phyloP scores from a whole-genome alignment of 352 stramenopile species.

The Saprolegnia diclina region DNA sequence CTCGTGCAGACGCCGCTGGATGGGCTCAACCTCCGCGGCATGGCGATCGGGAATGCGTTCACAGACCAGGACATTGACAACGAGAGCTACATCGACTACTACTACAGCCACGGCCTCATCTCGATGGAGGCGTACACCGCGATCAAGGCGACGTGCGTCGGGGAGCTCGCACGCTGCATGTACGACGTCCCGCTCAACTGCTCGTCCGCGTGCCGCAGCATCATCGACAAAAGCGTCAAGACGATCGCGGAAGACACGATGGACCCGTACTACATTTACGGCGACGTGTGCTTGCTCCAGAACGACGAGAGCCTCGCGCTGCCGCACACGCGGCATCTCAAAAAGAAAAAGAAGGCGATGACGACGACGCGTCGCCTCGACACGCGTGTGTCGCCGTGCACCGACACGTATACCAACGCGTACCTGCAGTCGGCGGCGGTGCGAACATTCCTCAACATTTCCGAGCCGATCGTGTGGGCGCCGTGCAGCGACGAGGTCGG shows the following conservation, averaged over 20 bases:
- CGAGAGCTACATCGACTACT: slow-evolving; percentile 31
- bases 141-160: slow-evolving; percentile 40
- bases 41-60: slow-evolving; percentile 63
- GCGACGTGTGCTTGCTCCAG: slow-evolving; percentile 32
- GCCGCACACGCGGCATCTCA: neutral
- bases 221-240: slow-evolving; percentile 37
- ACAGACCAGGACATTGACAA: slow-evolving; percentile 55
- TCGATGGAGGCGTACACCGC: slow-evolving; percentile 51
- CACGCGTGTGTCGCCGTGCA: neutral
- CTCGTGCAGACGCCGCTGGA: slow-evolving; percentile 48
- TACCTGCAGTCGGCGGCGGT: slow-evolving; percentile 56
- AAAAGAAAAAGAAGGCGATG: neutral
- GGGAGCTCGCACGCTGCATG: slow-evolving; percentile 52
- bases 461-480: slow-evolving; percentile 44
- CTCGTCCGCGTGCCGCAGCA: slow-evolving; percentile 36
- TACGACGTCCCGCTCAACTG: slow-evolving; percentile 47
- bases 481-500: slow-evolving; percentile 59
- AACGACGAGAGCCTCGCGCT: neutral
- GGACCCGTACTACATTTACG: slow-evolving; percentile 80
- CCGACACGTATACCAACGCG: slow-evolving; percentile 31
- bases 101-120: slow-evolving; percentile 73
- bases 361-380: neutral
- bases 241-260: slow-evolving; percentile 33
- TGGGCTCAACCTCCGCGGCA: slow-evolving; percentile 49
- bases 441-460: slow-evolving; percentile 50